Base-by-base conservation (phyloP, 257 asterid species). In the Nemophila menziesii region DNA sequence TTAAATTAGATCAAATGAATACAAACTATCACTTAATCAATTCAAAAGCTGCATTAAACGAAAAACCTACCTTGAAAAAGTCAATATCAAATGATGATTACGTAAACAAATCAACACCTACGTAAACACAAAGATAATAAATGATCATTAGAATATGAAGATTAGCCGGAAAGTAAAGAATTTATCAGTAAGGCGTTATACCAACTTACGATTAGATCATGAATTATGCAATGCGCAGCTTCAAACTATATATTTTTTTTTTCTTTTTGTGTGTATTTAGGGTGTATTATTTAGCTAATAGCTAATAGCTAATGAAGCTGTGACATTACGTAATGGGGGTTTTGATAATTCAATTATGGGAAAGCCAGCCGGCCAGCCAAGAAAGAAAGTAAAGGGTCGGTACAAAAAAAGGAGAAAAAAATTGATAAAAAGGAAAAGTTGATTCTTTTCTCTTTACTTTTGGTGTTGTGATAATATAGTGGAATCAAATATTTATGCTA, bases 71-170 rank as follows among this genome's bases (percentile, higher is more conserved):
- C 66, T 41, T 34, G 43, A 42, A 52, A 49, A 61, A 27, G 6
- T 29, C 39, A 39, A 56, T n/a, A n/a, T 22, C 7, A 17, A 33
- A 58, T n/a, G 51, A 44, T 54, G 46, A 43, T 21, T 20, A 20
- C 22, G 42, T 47, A 56, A 60, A 49, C 56, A 51, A 55, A 57
- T 46, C 54, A 65, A 62, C 40, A 52, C 71, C 77, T 55, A 71
- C 22, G 57, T 53, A 23, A 21, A 23, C 56, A 39, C 24, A 61
- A 65, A 64, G 49, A 44, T 22, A 13, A 14, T 39, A 52, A 43
- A 46, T 54, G 44, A 47, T 20, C 17, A 12, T 9, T 11, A 17
- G 21, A n/a, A 5, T 11, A 2, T 29, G 12, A 15, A 22, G 24
- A 34, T 23, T 3, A 11, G 4, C 20, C 9, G 10, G 22, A 38